Base-by-base conservation (phyloP, 2,329 filamentous ascomycete species). In the Scytalidium sp. region DNA sequence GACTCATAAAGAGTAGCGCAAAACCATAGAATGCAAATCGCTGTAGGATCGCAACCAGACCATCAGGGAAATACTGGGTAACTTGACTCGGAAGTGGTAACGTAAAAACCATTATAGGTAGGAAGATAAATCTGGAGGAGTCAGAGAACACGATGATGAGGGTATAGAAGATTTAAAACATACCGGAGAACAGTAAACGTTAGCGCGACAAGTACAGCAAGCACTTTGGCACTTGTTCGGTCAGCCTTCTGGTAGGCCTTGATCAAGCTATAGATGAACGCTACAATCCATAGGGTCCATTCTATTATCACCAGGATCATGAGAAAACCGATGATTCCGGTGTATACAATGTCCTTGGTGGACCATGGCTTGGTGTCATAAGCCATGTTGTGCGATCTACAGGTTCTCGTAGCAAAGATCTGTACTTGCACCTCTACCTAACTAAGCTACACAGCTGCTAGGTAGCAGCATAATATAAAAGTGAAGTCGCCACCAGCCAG, bases 1-100 rank as follows among this genome's bases (percentile, higher is more conserved):
- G 94, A 2, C 96, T 76, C 1, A 87, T 90, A 50, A 99, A 73
- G 9, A 97, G 81, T 55, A 83, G 82, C 1, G 92, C 87, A 59
- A 97, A 97, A 22, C 87, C 85, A 85, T 90, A 97, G 68, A 97
- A 97, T 3, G 91, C 92, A 64, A 97, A 96, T 88, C 90, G 95
- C 65, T 97, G 92, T 11, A 97, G 77, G 43, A 88, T 77, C 2
- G 66, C 69, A 39, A 94, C 87, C 75, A 94, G 81, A 1, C 68
- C 47, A 2, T 66, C 48, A 0, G 93, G 92, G 71, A 93, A 95
- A 59, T 88, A 79, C 52, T 80, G 75, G 7, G 85, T 85, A 41
- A 97, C 75, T 51, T 83, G 78, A 19, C 76, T 70, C 1, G 93
- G 93, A 2, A 97, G 75, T 1, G 93, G 93, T 3, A 97, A 75